Evolutionary conservation across 2,329 filamentous ascomycete species (phyloP).

Genomic region (Myriosclerotinia duriaeana): DNA sequence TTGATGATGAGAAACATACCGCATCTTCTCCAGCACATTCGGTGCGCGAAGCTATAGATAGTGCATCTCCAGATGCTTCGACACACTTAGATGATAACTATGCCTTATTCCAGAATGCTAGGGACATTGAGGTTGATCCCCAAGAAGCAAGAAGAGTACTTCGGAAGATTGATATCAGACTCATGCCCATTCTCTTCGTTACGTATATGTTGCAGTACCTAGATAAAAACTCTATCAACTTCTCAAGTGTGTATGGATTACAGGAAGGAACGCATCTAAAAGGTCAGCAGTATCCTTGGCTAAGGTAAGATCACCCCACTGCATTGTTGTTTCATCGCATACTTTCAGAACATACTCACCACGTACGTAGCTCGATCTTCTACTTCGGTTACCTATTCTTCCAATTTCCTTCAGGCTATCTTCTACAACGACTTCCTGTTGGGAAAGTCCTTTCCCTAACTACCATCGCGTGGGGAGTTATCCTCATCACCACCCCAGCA

Average conservation of each 20-base stretch:
- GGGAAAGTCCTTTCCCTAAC: conserved; percentile 49
- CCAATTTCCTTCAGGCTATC: conserved; percentile 47
- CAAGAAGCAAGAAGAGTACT: conserved; percentile 45
- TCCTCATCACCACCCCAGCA: conserved; percentile 50
- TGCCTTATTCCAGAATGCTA: conserved; percentile 41
- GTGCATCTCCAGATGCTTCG: conserved; percentile 23
- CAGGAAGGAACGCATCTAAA: conserved; percentile 49
- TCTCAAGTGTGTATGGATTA: conserved; percentile 51
- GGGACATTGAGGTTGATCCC: conserved; percentile 34
- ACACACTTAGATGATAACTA: conserved; percentile 43
- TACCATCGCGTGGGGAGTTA: conserved; percentile 50
- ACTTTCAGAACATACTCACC: not conserved
- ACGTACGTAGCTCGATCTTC: conserved; percentile 47
- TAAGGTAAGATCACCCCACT: conserved; percentile 37
- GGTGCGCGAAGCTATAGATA: conserved; percentile 20
- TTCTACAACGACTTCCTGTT: conserved; percentile 50
- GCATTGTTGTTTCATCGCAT: not conserved
- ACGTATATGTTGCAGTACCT: conserved; percentile 62
- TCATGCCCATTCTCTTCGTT: conserved; percentile 57
- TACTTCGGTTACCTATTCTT: conserved; percentile 52
- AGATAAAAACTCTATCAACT: conserved; percentile 58
- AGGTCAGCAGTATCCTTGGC: conserved; percentile 54
- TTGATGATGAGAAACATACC: conserved; percentile 29
- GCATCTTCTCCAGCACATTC: conserved; percentile 15
- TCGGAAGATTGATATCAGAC: conserved; percentile 54